phyloP scores from a whole-genome alignment of 139 green algal species.

The Haematococcus lacustris region DNA sequence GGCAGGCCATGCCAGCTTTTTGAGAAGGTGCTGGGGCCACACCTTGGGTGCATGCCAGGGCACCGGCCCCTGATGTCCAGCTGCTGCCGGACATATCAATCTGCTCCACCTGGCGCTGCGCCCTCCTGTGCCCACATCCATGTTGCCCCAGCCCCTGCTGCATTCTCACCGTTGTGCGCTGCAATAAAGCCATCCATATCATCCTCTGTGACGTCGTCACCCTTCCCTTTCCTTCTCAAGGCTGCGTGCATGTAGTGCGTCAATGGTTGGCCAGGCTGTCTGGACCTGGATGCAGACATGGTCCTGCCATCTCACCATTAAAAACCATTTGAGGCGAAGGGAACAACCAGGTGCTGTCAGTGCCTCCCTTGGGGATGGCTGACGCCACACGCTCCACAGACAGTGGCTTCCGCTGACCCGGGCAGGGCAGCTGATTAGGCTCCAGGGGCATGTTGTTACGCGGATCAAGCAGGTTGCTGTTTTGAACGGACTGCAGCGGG shows the following conservation, averaged over 20 bases:
- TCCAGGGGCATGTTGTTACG: constrained; percentile 89
- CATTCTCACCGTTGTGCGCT: constrained; percentile 74
- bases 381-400: constrained; percentile 60
- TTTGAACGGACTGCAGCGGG: constrained; percentile 21
- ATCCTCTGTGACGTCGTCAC: constrained; percentile 78
- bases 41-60: too few species aligned
- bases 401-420: constrained; percentile 72
- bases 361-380: constrained; percentile 89
- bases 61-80: too few species aligned
- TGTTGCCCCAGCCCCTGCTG: too few species aligned
- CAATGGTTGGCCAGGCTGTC: not conserved
- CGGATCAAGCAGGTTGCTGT: constrained; percentile 56
- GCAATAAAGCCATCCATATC: constrained; percentile 85
- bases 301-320: constrained; percentile 87
- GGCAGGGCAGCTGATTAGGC: constrained; percentile 78
- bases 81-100: too few species aligned
- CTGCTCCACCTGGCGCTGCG: too few species aligned
- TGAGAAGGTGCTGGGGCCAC: too few species aligned
- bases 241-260: constrained; percentile 40
- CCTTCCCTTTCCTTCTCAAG: constrained; percentile 88
- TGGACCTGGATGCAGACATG: not conserved
- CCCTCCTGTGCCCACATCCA: too few species aligned
- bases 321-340: constrained; percentile 97
- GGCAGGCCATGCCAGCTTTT: not conserved
- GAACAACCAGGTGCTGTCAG: constrained; percentile 77